These are phyloP conservation scores for Cyphellophora europaea DNA, from an alignment of 2,329 filamentous ascomycete genomes.

Conservation along the genomic window DNA sequence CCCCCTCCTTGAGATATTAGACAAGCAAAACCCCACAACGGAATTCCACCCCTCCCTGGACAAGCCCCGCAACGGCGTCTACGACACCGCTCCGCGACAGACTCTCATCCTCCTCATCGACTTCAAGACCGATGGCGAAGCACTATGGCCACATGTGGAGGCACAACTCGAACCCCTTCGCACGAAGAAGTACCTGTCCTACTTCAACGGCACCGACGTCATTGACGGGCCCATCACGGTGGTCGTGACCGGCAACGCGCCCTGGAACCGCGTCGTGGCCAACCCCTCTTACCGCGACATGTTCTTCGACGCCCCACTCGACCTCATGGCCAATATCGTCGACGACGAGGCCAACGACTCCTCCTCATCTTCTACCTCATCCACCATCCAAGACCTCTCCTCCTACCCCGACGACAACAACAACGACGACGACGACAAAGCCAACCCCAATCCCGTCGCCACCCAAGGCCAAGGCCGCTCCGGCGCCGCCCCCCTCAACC, in stretches of 20 bases:
- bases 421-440: not conserved
- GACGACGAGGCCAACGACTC: constrained; percentile 21
- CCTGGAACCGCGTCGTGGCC: constrained; percentile 36
- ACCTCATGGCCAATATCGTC: constrained; percentile 22
- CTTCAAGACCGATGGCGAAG: constrained; percentile 33
- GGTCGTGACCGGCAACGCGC: constrained; percentile 45
- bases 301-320: constrained; percentile 47
- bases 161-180: constrained; percentile 39
- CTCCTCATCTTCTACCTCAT: constrained; percentile 33
- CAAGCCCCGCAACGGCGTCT: constrained; percentile 35
- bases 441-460: not conserved
- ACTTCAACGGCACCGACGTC: constrained; percentile 37
- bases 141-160: constrained; percentile 28
- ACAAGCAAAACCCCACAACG: constrained; percentile 37
- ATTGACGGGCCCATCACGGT: constrained; percentile 40
- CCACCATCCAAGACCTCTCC: constrained; percentile 29
- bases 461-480: constrained; percentile 35
- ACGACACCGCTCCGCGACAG: constrained; percentile 39
- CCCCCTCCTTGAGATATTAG: constrained; percentile 40
- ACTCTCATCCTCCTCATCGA: constrained; percentile 45
- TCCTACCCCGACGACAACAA: constrained; percentile 36
- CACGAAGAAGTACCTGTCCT: constrained; percentile 39
- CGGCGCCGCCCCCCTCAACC: constrained; percentile 27
- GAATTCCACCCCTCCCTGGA: constrained; percentile 24
- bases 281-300: constrained; percentile 43